These are phyloP conservation scores for Fusarium tjaetaba DNA, from an alignment of 2,329 filamentous ascomycete species.

Conservation along the genomic window DNA sequence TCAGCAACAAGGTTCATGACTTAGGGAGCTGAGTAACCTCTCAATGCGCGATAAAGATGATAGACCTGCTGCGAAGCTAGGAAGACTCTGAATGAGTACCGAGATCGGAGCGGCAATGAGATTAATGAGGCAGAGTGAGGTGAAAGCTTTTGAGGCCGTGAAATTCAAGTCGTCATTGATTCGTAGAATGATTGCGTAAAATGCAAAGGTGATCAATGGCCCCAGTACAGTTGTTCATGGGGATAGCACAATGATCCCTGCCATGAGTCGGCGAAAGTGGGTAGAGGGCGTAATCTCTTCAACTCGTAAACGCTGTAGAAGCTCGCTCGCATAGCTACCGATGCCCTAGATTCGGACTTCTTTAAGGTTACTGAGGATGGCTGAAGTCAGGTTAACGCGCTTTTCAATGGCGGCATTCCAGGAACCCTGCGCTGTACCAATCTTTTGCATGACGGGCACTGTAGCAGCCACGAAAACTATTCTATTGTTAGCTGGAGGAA, in stretches of 20 bases:
- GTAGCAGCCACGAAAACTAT: background rate
- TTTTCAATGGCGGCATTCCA: background rate
- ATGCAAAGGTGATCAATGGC: background rate
- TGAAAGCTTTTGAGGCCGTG: background rate
- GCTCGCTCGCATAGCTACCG: background rate
- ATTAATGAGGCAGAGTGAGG: background rate
- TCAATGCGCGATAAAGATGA: background rate
- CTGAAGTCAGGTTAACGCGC: background rate
- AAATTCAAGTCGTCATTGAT: background rate
- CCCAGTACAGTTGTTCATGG: background rate
- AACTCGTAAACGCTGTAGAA: background rate
- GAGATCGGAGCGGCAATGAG: background rate
- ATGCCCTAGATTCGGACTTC: background rate
- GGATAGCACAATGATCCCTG: background rate
- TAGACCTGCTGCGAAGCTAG: background rate
- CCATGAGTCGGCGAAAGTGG: background rate
- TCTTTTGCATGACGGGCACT: background rate
- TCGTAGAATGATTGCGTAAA: background rate
- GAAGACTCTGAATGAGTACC: background rate
- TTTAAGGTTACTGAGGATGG: background rate
- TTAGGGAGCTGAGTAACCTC: background rate
- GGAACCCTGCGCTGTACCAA: background rate
- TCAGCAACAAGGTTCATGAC: background rate
- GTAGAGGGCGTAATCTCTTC: background rate
- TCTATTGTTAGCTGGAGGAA: background rate